phyloP scores from a whole-genome alignment of 192 early-diverging fungal species.

The Funneliformis mosseae region DNA sequence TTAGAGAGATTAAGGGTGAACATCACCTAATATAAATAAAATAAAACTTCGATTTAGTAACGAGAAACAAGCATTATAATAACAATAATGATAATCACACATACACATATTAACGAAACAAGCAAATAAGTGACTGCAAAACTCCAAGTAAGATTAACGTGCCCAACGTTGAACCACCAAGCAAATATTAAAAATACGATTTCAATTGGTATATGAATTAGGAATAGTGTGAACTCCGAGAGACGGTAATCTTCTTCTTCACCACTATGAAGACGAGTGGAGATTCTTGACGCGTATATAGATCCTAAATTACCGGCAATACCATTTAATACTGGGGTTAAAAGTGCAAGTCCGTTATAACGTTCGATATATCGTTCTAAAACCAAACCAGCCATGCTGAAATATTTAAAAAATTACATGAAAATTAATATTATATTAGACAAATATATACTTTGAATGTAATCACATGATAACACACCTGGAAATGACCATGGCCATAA shows the following conservation, averaged over 20 bases:
- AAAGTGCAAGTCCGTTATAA: slow-evolving; percentile 65
- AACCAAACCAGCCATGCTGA: slow-evolving; percentile 64
- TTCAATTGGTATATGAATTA: slow-evolving; percentile 74
- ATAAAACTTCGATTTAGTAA: slow-evolving; percentile 26
- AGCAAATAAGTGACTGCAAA: slow-evolving; percentile 57
- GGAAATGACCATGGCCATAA: slow-evolving; percentile 74
- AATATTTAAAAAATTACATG: slow-evolving; percentile 23
- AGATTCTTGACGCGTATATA: slow-evolving; percentile 75
- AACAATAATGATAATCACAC: slow-evolving; percentile 31
- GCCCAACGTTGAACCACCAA: slow-evolving; percentile 50
- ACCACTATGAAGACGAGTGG: slow-evolving; percentile 67
- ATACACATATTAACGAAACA: slow-evolving; percentile 61
- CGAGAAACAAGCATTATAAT: neutral
- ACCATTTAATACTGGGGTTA: slow-evolving; percentile 71
- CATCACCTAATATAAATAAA: slow-evolving; percentile 48
- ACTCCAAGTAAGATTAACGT: slow-evolving; percentile 42
- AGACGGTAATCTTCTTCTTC: slow-evolving; percentile 47
- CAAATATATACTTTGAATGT: neutral
- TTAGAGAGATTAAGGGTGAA: slow-evolving; percentile 60
- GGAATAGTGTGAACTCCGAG: slow-evolving; percentile 61
- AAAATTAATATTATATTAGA: neutral
- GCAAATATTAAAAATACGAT: slow-evolving; percentile 58
- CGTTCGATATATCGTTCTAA: slow-evolving; percentile 68
- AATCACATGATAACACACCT: slow-evolving; percentile 42
- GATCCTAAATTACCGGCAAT: slow-evolving; percentile 79